A percentile compares a stretch with the other conserved stretches of the same genome.
Conservation (phyloP, 1,284 basidiomycete species). For the Sanguinoderma infundibulare region DNA sequence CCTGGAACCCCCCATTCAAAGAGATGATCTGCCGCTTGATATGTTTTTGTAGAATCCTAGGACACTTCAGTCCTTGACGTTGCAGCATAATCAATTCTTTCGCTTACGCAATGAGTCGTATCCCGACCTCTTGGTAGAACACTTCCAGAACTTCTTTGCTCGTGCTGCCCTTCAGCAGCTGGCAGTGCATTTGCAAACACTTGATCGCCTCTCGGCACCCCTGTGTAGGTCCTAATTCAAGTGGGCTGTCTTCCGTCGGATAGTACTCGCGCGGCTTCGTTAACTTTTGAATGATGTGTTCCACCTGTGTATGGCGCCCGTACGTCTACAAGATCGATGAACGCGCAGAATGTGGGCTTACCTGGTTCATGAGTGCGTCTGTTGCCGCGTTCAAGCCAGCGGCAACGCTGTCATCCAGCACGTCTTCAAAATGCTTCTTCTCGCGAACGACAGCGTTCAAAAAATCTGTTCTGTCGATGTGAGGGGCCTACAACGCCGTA, state of each 20-base stretch:
- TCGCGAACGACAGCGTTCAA: conserved; percentile 92
- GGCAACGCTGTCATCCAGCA: conserved; percentile 92
- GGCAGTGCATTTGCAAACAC: conserved; percentile 89
- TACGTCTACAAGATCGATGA: neutral
- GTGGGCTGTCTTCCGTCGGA: conserved; percentile 75
- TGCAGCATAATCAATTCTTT: neutral
- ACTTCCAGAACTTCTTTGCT: conserved; percentile 97
- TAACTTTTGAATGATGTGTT: conserved; percentile 86
- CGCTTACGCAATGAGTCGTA: conserved; percentile 85
- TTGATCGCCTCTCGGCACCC: conserved; percentile 88
- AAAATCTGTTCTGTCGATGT: conserved; percentile 94
- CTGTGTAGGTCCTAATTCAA: conserved; percentile 84
- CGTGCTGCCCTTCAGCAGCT: conserved; percentile 89
- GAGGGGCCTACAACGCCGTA: conserved; percentile 57
- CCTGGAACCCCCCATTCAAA: conserved; percentile 90
- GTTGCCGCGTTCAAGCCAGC: conserved; percentile 93
- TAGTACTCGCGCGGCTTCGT: conserved; percentile 92
- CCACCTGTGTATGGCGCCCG: conserved; percentile 60
- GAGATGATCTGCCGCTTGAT: conserved; percentile 97
- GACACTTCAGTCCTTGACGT: neutral
- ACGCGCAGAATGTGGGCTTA: conserved; percentile 33
- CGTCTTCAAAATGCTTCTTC: conserved; percentile 94
- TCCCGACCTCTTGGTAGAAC: conserved; percentile 96
- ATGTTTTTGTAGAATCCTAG: conserved; percentile 92
- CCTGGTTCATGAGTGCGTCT: conserved; percentile 95